phyloP scores from a whole-genome alignment of 2,329 filamentous ascomycete genomes.

The Fusarium torreyae region DNA sequence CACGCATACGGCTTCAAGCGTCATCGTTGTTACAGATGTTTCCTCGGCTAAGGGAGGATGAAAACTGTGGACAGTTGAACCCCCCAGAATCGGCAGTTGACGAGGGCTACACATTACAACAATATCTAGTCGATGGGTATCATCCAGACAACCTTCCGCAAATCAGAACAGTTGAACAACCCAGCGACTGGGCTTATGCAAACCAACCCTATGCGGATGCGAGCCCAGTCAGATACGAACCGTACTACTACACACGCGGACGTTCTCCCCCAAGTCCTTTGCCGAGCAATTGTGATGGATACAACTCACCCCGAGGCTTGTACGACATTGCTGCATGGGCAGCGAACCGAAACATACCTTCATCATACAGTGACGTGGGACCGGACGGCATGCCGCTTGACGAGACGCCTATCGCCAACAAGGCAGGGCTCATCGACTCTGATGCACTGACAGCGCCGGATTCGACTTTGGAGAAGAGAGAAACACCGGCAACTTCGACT shows the following conservation, averaged over 20 bases:
- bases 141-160: conserved; percentile 54
- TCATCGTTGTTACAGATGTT: conserved; percentile 79
- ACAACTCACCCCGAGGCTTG: conserved; percentile 50
- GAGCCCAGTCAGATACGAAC: conserved; percentile 57
- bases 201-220: conserved; percentile 57
- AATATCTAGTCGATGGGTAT: conserved; percentile 58
- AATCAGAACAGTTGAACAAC: conserved; percentile 60
- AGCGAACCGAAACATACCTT: conserved; percentile 57
- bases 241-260: conserved; percentile 65
- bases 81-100: conserved; percentile 58
- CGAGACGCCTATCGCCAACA: conserved; percentile 45
- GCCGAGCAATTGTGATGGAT: conserved; percentile 60
- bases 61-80: conserved; percentile 38
- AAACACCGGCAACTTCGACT: conserved; percentile 40
- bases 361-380: conserved; percentile 58
- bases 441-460: conserved; percentile 21
- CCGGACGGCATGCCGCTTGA: conserved; percentile 43
- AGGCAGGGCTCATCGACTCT: conserved; percentile 28
- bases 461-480: conserved; percentile 30
- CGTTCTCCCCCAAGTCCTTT: conserved; percentile 69
- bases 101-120: conserved; percentile 57
- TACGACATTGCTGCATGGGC: conserved; percentile 57
- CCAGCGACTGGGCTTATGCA: conserved; percentile 62
- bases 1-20: conserved; percentile 81
- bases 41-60: conserved; percentile 58